A percentile compares a stretch with the other conserved stretches of the same genome.
Conservation (phyloP, 108 stramenopile genomes). For the Cyclotella baltica region DNA sequence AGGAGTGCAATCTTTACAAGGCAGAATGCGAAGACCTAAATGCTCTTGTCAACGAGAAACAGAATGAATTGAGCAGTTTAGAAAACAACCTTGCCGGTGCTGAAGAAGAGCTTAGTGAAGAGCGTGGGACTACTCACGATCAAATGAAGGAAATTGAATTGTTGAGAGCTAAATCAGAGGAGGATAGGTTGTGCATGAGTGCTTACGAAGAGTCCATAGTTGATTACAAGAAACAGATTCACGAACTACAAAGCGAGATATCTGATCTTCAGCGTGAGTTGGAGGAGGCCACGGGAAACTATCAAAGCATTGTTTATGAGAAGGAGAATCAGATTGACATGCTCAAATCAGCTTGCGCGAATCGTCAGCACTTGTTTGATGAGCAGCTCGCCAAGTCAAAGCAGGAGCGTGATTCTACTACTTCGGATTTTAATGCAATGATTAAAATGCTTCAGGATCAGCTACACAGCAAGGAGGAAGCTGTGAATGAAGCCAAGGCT, state of each 20-base stretch:
- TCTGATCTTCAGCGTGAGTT: conserved; percentile 8
- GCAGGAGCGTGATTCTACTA: conserved; percentile 24
- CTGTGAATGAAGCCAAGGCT: conserved; percentile 20
- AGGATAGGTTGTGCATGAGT: conserved; percentile 21
- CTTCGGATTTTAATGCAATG: conserved; percentile 41
- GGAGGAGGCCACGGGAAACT: background rate
- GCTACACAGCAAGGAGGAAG: conserved; percentile 26
- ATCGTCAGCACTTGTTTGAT: conserved; percentile 38
- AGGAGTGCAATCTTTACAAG: conserved; percentile 29
- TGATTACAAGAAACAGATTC: conserved; percentile 36
- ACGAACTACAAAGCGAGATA: conserved; percentile 27
- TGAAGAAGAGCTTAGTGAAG: conserved; percentile 32
- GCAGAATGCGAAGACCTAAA: conserved; percentile 37
- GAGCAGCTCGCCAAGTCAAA: conserved; percentile 36
- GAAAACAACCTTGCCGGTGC: conserved; percentile 34
- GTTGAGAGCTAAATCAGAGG: conserved; percentile 22
- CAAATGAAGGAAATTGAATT: background rate
- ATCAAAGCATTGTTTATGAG: conserved; percentile 23
- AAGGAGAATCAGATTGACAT: conserved; percentile 41
- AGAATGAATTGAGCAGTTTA: background rate
- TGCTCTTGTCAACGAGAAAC: conserved; percentile 10
- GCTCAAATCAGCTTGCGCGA: conserved; percentile 26
- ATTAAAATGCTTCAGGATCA: conserved; percentile 38
- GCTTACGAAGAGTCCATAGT: conserved; percentile 40
- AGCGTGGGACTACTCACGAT: conserved; percentile 9